Percentiles rank a stretch among this genome's conserved stretches.
Conservation (phyloP, 2,329 filamentous ascomycete species). For the Sclerotinia glacialis region DNA sequence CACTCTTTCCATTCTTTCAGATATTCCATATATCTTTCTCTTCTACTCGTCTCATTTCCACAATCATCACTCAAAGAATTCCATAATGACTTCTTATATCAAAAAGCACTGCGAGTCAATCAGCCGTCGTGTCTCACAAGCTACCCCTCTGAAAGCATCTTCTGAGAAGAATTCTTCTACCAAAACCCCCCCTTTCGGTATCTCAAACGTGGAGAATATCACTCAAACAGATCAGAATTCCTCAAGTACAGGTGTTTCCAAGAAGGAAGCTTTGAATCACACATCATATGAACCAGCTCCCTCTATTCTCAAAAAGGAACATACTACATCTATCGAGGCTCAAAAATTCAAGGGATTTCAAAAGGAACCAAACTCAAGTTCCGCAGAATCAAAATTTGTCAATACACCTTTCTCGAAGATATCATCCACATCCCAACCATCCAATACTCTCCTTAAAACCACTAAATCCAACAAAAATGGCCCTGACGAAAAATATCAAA, state of each 20-base stretch:
- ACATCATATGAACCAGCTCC: not conserved
- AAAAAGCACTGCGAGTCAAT: not conserved
- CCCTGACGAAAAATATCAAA: slow-evolving; percentile 29
- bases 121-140: not conserved
- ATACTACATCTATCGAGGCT: not conserved
- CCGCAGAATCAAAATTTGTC: not conserved
- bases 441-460: not conserved
- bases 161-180: not conserved
- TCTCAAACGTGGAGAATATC: not conserved
- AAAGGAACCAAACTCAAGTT: not conserved
- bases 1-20: not conserved
- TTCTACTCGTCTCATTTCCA: too few species aligned
- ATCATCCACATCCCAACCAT: too few species aligned
- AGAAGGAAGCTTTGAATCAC: not conserved
- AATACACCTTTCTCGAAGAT: not conserved
- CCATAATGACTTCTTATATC: not conserved
- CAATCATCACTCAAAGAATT: not conserved
- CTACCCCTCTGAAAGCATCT: not conserved
- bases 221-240: not conserved
- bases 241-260: not conserved
- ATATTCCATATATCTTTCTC: not conserved
- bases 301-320: not conserved
- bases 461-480: slow-evolving; percentile 27
- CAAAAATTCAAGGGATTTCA: not conserved
- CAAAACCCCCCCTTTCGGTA: not conserved